These are phyloP conservation scores for Gynochthodes officinalis DNA, from an alignment of 257 asterid genomes.

Conservation along the genomic window DNA sequence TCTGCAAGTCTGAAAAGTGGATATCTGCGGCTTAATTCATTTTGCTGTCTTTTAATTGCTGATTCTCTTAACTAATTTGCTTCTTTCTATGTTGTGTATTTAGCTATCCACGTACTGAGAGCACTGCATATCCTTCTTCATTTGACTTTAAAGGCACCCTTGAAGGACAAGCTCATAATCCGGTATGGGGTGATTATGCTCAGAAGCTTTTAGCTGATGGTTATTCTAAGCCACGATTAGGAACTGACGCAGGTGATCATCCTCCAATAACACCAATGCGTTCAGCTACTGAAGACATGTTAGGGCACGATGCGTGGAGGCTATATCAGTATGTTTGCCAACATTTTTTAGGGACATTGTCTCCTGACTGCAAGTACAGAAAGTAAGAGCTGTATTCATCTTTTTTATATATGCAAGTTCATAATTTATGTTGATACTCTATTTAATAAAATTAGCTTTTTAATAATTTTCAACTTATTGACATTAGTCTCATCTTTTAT, in stretches of 20 bases:
- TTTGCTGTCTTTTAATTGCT: not conserved
- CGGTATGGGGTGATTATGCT: slow-evolving; percentile 63
- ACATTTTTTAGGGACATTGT: slow-evolving; percentile 82
- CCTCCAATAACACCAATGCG: slow-evolving; percentile 94
- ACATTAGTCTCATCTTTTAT: too few species aligned
- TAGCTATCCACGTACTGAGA: slow-evolving; percentile 94
- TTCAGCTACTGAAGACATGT: slow-evolving; percentile 72
- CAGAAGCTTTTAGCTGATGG: slow-evolving; percentile 57
- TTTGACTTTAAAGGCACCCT: slow-evolving; percentile 83
- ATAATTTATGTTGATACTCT: not conserved
- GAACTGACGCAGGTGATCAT: slow-evolving; percentile 89
- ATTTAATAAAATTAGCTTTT: not conserved
- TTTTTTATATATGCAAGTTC: not conserved
- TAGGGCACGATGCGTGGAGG: slow-evolving; percentile 84
- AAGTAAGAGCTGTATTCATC: slow-evolving; percentile 41
- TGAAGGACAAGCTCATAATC: slow-evolving; percentile 51
- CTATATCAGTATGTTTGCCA: slow-evolving; percentile 81
- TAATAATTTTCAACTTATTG: not conserved
- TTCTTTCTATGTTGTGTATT: slow-evolving; percentile 23
- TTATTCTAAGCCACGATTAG: slow-evolving; percentile 65
- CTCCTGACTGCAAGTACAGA: slow-evolving; percentile 79
- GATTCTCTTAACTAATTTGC: slow-evolving; percentile 3
- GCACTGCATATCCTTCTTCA: slow-evolving; percentile 90
- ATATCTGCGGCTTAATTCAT: not conserved
- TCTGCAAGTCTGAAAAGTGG: not conserved